A percentile compares a stretch with the other conserved stretches of the same genome.
These are phyloP conservation scores for Suillus weaverae DNA, from an alignment of 768 basidiomycete genomes.

Conservation along the genomic window DNA sequence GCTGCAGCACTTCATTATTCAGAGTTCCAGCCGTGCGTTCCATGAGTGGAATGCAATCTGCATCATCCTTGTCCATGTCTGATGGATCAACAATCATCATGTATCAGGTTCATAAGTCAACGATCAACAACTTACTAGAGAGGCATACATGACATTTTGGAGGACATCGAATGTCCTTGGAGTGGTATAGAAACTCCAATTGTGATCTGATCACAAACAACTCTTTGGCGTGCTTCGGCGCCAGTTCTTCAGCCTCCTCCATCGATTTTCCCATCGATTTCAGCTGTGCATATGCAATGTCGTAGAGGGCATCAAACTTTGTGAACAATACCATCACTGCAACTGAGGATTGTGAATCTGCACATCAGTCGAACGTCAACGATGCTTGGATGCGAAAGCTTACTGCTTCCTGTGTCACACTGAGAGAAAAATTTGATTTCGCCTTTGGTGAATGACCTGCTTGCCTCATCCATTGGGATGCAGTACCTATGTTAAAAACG, in stretches of 20 bases:
- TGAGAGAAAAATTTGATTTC: slow-evolving; percentile 25
- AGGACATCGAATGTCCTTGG: too few species aligned
- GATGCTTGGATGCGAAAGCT: background rate
- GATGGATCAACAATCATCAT: too few species aligned
- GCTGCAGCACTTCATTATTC: too few species aligned
- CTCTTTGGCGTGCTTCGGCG: background rate
- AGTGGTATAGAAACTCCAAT: too few species aligned
- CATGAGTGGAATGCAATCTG: too few species aligned
- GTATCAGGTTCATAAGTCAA: too few species aligned
- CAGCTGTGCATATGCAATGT: slow-evolving; percentile 19
- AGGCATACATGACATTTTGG: too few species aligned
- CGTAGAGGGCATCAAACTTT: slow-evolving; percentile 34
- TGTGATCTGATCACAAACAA: too few species aligned
- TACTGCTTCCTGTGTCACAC: slow-evolving; percentile 11
- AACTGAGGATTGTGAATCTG: slow-evolving; percentile 22
- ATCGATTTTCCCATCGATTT: slow-evolving; percentile 11
- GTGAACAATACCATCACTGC: slow-evolving; percentile 41
- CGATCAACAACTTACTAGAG: too few species aligned
- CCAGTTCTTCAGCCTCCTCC: slow-evolving; percentile 12
- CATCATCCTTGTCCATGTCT: too few species aligned
- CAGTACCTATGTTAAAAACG: slow-evolving; percentile 37
- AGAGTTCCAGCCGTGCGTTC: too few species aligned
- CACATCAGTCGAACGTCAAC: background rate
- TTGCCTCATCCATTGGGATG: slow-evolving; percentile 27
- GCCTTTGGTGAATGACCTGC: slow-evolving; percentile 27